Conservation (phyloP, 306 rosid species). For the Canavalia gladiata region DNA sequence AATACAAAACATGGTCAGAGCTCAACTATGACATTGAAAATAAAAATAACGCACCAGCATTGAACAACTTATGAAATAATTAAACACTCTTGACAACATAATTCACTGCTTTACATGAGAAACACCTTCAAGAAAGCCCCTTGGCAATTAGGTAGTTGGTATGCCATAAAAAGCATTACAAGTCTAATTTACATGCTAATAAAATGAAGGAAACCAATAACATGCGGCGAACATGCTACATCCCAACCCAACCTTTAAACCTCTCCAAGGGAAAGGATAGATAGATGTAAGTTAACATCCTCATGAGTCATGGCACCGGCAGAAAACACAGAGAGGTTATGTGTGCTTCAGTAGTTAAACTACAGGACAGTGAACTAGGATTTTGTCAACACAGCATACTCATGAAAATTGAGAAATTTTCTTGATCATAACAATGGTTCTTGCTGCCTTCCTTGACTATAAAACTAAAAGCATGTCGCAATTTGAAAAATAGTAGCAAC, state of each 20-base stretch:
- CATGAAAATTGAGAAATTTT: background rate
- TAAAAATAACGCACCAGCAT: background rate
- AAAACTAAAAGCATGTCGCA: background rate
- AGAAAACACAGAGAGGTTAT: background rate
- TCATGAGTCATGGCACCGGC: background rate
- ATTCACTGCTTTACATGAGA: slow-evolving; percentile 1
- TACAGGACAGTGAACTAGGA: slow-evolving; percentile 7
- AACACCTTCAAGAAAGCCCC: background rate
- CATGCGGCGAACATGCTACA: background rate
- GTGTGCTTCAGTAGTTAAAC: background rate
- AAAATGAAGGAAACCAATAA: background rate
- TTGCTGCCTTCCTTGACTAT: background rate
- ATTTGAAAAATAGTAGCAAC: background rate
- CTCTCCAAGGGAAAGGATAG: background rate
- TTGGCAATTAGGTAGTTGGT: background rate
- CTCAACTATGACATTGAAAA: slow-evolving; percentile 18
- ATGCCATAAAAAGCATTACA: background rate
- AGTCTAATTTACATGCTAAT: background rate
- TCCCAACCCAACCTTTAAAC: background rate
- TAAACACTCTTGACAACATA: slow-evolving; percentile 9
- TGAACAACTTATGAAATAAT: slow-evolving; percentile 8
- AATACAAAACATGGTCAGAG: slow-evolving; percentile 43
- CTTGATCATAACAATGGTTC: background rate
- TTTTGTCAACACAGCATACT: background rate
- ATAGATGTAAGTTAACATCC: background rate